Percentiles rank a stretch among this genome's conserved stretches.
These are phyloP conservation scores for Leccinum ponderosum DNA, from an alignment of 1,284 basidiomycete genomes.

Conservation along the genomic window DNA sequence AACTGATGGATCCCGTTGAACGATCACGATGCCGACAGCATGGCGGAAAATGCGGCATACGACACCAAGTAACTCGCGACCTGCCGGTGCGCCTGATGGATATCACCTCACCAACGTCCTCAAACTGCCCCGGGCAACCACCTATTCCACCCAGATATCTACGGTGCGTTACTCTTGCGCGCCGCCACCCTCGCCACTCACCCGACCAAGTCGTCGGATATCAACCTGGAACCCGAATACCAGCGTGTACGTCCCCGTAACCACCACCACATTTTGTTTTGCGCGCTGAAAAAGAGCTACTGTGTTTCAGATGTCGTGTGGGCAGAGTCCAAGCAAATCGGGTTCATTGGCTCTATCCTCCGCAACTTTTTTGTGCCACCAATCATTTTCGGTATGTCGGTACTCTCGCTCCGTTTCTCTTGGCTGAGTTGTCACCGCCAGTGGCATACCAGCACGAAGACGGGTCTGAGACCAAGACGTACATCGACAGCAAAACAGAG, in stretches of 20 bases:
- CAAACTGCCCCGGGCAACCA: constrained; percentile 61
- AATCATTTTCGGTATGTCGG: constrained; percentile 63
- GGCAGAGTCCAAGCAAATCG: constrained; percentile 66
- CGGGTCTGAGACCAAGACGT: constrained; percentile 61
- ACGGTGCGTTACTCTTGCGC: constrained; percentile 41
- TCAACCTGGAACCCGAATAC: constrained; percentile 72
- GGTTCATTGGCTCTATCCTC: constrained; percentile 69
- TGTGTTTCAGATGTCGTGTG: constrained; percentile 55
- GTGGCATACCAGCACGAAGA: constrained; percentile 45
- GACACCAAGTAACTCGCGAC: constrained; percentile 18
- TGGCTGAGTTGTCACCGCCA: constrained; percentile 7
- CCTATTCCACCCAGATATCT: constrained; percentile 65
- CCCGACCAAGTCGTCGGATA: constrained; percentile 66
- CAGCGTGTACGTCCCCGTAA: constrained; percentile 51
- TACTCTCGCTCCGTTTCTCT: too few relatives aligned
- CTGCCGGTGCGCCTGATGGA: constrained; percentile 14
- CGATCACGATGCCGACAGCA: too few relatives aligned
- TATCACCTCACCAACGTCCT: constrained; percentile 59
- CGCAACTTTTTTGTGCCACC: constrained; percentile 76
- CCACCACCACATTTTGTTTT: not conserved
- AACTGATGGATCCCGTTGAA: too few relatives aligned
- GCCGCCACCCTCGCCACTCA: not conserved
- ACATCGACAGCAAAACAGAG: constrained; percentile 79
- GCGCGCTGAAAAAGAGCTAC: not conserved
- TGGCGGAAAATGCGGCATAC: not conserved